Conservation (phyloP, 2,329 filamentous ascomycete species). For the Talaromyces sp. region DNA sequence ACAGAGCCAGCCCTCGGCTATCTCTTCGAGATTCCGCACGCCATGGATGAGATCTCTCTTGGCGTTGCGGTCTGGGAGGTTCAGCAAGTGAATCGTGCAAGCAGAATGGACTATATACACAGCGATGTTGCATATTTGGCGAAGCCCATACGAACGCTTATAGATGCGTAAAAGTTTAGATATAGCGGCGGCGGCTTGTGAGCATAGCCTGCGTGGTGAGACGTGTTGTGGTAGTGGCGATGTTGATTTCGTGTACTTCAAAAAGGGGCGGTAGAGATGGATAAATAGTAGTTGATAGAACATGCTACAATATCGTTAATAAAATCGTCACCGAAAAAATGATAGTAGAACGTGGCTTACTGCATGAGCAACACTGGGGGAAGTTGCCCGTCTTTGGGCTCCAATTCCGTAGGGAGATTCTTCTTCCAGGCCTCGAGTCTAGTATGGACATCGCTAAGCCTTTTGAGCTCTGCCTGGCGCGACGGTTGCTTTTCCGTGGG, state of each 20-base stretch:
- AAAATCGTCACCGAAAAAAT: conserved; percentile 22
- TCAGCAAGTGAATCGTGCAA: conserved; percentile 89
- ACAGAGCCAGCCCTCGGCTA: conserved; percentile 90
- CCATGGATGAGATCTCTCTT: conserved; percentile 85
- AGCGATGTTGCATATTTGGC: conserved; percentile 93
- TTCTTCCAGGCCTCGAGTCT: conserved; percentile 85
- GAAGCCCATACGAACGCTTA: conserved; percentile 82
- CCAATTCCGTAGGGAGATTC: conserved; percentile 76
- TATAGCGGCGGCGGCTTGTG: conserved; percentile 79
- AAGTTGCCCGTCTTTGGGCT: conserved; percentile 81
- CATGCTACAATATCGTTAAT: conserved; percentile 58
- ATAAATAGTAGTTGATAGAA: conserved; percentile 95
- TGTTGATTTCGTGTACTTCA: conserved; percentile 76
- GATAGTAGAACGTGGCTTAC: conserved; percentile 50
- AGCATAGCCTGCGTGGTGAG: conserved; percentile 85
- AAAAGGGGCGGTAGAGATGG: conserved; percentile 88
- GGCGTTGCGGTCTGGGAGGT: conserved; percentile 86
- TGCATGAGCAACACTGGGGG: conserved; percentile 80
- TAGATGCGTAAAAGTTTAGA: conserved; percentile 93
- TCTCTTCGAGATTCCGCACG: conserved; percentile 87
- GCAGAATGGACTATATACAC: conserved; percentile 95
- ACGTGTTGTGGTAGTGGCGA: conserved; percentile 83
- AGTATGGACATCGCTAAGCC: conserved; percentile 84
- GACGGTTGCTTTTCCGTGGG: conserved; percentile 58
- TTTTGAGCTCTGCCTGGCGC: conserved; percentile 82